A percentile compares a stretch with the other conserved stretches of the same genome.
Evolutionary conservation across 768 basidiomycete species (phyloP).

Genomic region (Suillus cothurnatus): DNA sequence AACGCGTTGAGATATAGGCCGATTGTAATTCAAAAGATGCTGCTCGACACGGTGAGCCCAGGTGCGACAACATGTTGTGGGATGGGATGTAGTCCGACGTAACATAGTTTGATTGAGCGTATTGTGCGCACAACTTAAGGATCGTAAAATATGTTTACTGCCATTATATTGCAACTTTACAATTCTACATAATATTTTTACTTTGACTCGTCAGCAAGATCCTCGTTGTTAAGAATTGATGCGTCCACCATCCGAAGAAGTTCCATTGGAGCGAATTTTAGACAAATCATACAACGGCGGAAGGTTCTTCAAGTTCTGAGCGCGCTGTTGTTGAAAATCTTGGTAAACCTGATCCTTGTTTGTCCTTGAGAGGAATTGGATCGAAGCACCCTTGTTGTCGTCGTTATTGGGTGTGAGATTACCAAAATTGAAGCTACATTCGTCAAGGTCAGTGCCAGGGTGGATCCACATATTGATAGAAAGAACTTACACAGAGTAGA

Average conservation of each 20-base stretch:
- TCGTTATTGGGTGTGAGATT: constrained; percentile 20
- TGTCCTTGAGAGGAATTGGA: constrained; percentile 43
- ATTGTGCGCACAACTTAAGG: background rate
- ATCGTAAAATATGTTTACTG: background rate
- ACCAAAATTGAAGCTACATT: constrained; percentile 45
- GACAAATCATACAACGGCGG: constrained; percentile 27
- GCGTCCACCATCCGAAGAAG: constrained; percentile 15
- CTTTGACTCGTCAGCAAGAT: background rate
- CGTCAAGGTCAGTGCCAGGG: background rate
- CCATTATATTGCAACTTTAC: background rate
- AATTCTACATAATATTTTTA: background rate
- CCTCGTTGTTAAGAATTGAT: background rate
- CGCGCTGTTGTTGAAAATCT: constrained; percentile 25
- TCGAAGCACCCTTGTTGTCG: constrained; percentile 34
- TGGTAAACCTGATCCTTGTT: constrained; percentile 36
- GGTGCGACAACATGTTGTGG: background rate
- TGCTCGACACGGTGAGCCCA: background rate
- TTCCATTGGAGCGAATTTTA: constrained; percentile 23
- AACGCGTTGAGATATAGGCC: background rate
- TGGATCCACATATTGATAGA: background rate
- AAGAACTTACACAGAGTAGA: constrained; percentile 42
- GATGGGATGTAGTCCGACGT: background rate
- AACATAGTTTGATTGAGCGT: background rate
- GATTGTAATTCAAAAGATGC: background rate
- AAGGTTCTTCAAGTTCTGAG: constrained; percentile 16